A percentile compares a stretch with the other conserved stretches of the same genome.
Evolutionary conservation across 495 filamentous ascomycete genomes (phyloP).

Genomic region (Hyphodiscus hymeniophilus): DNA sequence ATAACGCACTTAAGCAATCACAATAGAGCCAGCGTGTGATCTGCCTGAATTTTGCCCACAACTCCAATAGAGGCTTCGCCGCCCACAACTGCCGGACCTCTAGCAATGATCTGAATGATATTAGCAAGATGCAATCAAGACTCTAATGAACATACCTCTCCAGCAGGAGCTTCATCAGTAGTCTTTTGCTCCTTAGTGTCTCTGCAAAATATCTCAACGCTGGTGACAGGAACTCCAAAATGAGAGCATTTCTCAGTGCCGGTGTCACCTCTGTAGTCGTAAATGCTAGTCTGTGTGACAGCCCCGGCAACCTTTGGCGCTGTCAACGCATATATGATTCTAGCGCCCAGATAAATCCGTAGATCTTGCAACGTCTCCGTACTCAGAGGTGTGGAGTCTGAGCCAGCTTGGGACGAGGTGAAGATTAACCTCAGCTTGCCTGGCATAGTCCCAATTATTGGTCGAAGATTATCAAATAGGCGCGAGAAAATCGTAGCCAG

Average conservation of each 20-base stretch:
- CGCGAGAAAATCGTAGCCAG: constrained; percentile 51
- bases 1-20: not conserved
- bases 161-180: constrained; percentile 47
- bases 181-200: constrained; percentile 52
- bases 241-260: constrained; percentile 42
- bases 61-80: constrained; percentile 52
- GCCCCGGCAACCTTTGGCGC: constrained; percentile 78
- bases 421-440: constrained; percentile 70
- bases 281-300: constrained; percentile 71
- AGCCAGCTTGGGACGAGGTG: constrained; percentile 50
- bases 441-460: constrained; percentile 53
- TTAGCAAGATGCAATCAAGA: constrained; percentile 8
- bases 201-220: constrained; percentile 64
- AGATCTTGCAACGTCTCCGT: constrained; percentile 67
- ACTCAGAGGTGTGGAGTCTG: constrained; percentile 45
- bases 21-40: constrained; percentile 43
- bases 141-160: constrained; percentile 45
- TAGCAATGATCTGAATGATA: constrained; percentile 47
- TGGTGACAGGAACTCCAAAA: constrained; percentile 76
- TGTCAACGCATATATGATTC: constrained; percentile 79
- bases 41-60: constrained; percentile 42
- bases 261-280: constrained; percentile 68
- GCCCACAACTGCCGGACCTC: constrained; percentile 59
- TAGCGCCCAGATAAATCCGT: constrained; percentile 67
- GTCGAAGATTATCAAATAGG: constrained; percentile 50